Base-by-base conservation (phyloP, 345 rosid genomes). In the Sisymbrium irio region DNA sequence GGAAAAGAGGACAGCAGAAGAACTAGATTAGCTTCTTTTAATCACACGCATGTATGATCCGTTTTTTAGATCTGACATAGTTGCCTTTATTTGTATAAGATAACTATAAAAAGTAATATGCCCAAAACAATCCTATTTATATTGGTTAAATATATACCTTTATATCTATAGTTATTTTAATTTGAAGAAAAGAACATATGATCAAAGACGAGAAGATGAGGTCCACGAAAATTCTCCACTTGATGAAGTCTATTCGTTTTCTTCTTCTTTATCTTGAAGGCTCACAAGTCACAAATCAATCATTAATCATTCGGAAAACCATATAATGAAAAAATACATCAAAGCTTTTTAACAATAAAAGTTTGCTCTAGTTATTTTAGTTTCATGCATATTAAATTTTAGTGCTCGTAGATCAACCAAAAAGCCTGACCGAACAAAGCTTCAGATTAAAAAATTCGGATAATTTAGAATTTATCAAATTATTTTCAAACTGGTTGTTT, bases 181-280 rank as follows among this genome's bases (percentile, higher is more conserved):
- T 7, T 3, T 10, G 5, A 65, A 13, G 41, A 57, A 74, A 65
- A 74, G 6, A 66, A 66, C 54, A 58, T 46, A 13, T 58, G 54
- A 66, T 73, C 77, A 41, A 68, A 50, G 40, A 61, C 28, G 37
- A 75, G 79, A 75, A 51, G 79, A 20, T 61, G 47, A 51, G 78
- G 74, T 61, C 69, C 79, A 68, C 64, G 53, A 40, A 53, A 40
- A 61, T 40, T 60, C 45, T 60, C 78, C 74, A 67, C 78, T 75
- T 41, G 63, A 20, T 50, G 37, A 75, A 61, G 25, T 41, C 74
- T 67, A 67, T 53, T 68, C 64, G 50, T 53, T 68, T 61, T 68
- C 74, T 60, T 61, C 49, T 30, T 67, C 73, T 60, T 19, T 67
- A 67, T 75, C 63, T 58, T 49, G 17, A 25, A 66, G 28, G 27